A percentile compares a stretch with the other conserved stretches of the same genome.
Conservation (phyloP, 148 eudicot genomes). For the Limonium bicolor region DNA sequence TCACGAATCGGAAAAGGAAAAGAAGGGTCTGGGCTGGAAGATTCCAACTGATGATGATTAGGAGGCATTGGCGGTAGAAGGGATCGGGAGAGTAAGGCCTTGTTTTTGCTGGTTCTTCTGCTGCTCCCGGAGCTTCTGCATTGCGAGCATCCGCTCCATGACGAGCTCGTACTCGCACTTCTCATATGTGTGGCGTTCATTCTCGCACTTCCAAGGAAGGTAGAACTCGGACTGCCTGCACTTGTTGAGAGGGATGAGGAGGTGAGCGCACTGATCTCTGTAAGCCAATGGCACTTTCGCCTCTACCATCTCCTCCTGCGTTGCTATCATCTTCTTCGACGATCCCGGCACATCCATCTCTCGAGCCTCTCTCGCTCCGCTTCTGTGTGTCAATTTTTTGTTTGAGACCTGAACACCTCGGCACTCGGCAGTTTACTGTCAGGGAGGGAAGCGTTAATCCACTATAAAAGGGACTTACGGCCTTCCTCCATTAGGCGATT, state of each 20-base stretch:
- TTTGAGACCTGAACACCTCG: too few species aligned
- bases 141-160: slow-evolving; percentile 90
- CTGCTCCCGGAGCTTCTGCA: slow-evolving; percentile 69
- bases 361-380: slow-evolving; percentile 5
- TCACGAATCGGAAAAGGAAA: too few species aligned
- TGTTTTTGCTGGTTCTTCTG: slow-evolving; percentile 18
- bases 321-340: slow-evolving; percentile 93
- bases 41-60: neutral
- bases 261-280: slow-evolving; percentile 94
- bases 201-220: slow-evolving; percentile 88
- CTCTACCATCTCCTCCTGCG: slow-evolving; percentile 77
- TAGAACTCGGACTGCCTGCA: slow-evolving; percentile 77
- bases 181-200: slow-evolving; percentile 78
- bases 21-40: too few species aligned
- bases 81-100: slow-evolving; percentile 37
- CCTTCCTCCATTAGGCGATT: too few species aligned
- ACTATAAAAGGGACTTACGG: too few species aligned
- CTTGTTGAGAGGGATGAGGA: slow-evolving; percentile 91
- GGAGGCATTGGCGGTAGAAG: slow-evolving; percentile 67
- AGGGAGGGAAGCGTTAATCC: too few species aligned
- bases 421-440: too few species aligned
- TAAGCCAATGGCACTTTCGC: slow-evolving; percentile 53
- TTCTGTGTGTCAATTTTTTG: too few species aligned
- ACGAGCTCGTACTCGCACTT: slow-evolving; percentile 98
- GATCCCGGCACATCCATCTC: slow-evolving; percentile 64